phyloP scores from a whole-genome alignment of 352 stramenopile genomes.

The Phytopythium aichiense region DNA sequence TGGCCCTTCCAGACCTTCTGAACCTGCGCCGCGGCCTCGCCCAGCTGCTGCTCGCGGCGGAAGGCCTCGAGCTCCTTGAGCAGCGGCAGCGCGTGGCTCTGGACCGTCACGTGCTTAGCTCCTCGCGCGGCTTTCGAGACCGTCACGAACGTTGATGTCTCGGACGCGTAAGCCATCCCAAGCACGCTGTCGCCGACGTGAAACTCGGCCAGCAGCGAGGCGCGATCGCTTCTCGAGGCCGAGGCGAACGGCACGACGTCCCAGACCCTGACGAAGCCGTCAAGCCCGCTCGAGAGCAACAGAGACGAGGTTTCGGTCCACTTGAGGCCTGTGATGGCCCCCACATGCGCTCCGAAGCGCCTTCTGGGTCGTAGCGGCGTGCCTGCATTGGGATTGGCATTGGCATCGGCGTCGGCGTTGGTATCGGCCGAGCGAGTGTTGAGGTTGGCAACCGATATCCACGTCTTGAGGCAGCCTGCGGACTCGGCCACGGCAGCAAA shows the following conservation, averaged over 20 bases:
- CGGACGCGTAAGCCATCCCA: constrained; percentile 28
- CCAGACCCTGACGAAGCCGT: constrained; percentile 73
- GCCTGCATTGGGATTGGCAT: too few species aligned
- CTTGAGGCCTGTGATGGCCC: constrained; percentile 41
- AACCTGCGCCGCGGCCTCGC: constrained; percentile 33
- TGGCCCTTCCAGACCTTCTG: constrained; percentile 58
- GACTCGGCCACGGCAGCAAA: constrained; percentile 39
- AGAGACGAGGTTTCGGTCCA: constrained; percentile 43
- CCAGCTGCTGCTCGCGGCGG: constrained; percentile 24
- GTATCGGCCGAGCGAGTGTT: constrained; percentile 5
- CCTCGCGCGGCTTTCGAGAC: background rate
- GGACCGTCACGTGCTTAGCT: constrained; percentile 9
- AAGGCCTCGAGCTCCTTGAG: constrained; percentile 40
- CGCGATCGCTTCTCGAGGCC: background rate
- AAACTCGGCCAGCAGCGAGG: constrained; percentile 25
- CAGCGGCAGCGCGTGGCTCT: constrained; percentile 30
- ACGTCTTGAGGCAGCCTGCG: constrained; percentile 40
- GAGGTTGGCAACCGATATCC: constrained; percentile 45
- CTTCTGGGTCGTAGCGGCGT: constrained; percentile 8
- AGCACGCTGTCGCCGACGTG: constrained; percentile 47
- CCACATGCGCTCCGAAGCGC: constrained; percentile 52
- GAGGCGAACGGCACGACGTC: constrained; percentile 18
- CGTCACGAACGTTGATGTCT: constrained; percentile 6
- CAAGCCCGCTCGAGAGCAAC: constrained; percentile 40
- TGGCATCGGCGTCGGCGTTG: background rate